Conservation (phyloP, 2,329 filamentous ascomycete species). For the Fusarium brevicatenulatum region DNA sequence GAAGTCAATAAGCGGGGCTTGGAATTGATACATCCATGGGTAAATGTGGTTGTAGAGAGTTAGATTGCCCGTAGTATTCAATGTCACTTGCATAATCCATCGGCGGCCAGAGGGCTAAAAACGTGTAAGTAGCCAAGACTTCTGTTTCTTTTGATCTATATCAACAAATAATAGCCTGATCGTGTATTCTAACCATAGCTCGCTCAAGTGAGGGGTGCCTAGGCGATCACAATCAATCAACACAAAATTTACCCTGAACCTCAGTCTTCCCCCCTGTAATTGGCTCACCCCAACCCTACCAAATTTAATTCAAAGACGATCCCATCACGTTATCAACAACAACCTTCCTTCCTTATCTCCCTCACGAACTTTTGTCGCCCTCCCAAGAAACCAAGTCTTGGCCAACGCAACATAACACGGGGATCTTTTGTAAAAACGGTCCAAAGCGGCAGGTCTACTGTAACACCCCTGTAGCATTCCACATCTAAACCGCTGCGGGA, state of each 20-base stretch:
- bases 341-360: background rate
- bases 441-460: slow-evolving; percentile 29
- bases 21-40: background rate
- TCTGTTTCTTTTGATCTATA: too few species aligned
- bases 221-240: background rate
- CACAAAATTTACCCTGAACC: too few species aligned
- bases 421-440: slow-evolving; percentile 29
- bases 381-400: slow-evolving; percentile 23
- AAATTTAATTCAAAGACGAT: too few species aligned
- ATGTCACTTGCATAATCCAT: too few species aligned
- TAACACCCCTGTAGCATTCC: background rate
- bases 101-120: too few species aligned
- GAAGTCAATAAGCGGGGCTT: accelerated
- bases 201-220: too few species aligned
- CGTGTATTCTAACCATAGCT: too few species aligned
- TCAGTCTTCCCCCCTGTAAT: too few species aligned
- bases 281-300: accelerated
- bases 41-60: too few species aligned
- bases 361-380: slow-evolving; percentile 27
- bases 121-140: too few species aligned
- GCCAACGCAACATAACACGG: slow-evolving; percentile 33
- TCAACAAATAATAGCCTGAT: too few species aligned
- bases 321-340: background rate
- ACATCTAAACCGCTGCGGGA: slow-evolving; percentile 33
- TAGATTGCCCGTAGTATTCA: too few species aligned